Evolutionary conservation across 345 rosid genomes (phyloP).

Genomic region (Clarkia xantiana): DNA sequence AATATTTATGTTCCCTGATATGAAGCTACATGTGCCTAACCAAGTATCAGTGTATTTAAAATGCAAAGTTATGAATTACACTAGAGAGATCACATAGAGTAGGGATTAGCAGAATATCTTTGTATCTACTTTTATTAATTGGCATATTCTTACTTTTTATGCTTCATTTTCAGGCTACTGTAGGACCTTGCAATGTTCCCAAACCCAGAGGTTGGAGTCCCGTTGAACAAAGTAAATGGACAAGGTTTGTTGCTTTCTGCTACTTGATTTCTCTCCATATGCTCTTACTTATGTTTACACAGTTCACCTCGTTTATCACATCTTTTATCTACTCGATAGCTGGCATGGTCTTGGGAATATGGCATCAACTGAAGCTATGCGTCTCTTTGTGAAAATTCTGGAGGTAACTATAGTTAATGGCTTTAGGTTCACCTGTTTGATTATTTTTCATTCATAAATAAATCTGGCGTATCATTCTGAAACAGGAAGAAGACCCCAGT

Average conservation of each 20-base stretch:
- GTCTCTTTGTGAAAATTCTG: constrained; percentile 92
- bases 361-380: constrained; percentile 95
- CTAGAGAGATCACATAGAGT: too few relatives aligned
- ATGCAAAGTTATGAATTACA: too few relatives aligned
- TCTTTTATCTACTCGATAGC: constrained; percentile 23
- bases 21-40: too few relatives aligned
- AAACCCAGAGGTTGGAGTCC: constrained; percentile 96
- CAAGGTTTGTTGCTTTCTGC: constrained; percentile 41
- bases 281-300: too few relatives aligned
- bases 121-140: not conserved
- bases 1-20: too few relatives aligned
- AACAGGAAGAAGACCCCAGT: constrained; percentile 91
- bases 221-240: constrained; percentile 91
- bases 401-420: constrained; percentile 46
- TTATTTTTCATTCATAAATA: not conserved
- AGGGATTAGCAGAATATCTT: too few relatives aligned
- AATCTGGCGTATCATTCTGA: constrained; percentile 4
- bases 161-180: constrained; percentile 56
- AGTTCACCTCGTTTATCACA: not conserved
- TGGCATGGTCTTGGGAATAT: constrained; percentile 95
- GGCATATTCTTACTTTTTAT: not conserved
- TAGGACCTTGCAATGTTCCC: constrained; percentile 76
- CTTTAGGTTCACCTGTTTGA: constrained; percentile 3
- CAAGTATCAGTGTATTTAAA: too few relatives aligned
- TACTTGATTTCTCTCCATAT: not conserved